Percentiles rank a stretch among this genome's conserved stretches.
phyloP scores from a whole-genome alignment of 371 early-diverging fungal genomes.

The Catenaria anguillulae region DNA sequence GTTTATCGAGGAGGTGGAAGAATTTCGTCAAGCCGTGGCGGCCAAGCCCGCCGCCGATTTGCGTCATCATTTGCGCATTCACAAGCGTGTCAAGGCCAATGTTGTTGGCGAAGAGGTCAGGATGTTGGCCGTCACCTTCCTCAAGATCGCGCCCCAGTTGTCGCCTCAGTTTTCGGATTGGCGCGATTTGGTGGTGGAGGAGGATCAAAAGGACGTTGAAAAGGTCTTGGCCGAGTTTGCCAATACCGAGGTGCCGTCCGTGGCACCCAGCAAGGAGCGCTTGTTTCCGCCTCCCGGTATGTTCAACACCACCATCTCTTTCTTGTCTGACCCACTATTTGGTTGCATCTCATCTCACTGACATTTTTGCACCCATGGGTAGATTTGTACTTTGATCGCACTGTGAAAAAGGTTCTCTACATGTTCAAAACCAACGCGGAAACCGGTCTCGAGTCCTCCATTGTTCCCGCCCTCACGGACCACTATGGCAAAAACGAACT shows the following conservation, averaged over 20 bases:
- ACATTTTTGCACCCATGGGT: not conserved
- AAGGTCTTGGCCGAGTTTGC: constrained; percentile 35
- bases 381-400: constrained; percentile 38
- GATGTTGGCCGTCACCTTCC: constrained; percentile 51
- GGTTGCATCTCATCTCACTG: not conserved
- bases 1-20: constrained; percentile 74
- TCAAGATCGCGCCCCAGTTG: constrained; percentile 45
- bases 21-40: constrained; percentile 65
- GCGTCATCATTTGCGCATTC: constrained; percentile 55
- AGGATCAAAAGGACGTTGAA: constrained; percentile 57
- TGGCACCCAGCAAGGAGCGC: constrained; percentile 16
- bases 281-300: constrained; percentile 24
- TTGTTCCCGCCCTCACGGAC: constrained; percentile 31
- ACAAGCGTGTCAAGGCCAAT: constrained; percentile 46
- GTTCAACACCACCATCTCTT: not conserved
- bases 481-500: constrained; percentile 65
- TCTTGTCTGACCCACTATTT: not conserved
- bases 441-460: constrained; percentile 43
- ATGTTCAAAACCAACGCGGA: constrained; percentile 64
- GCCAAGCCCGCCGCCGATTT: constrained; percentile 58
- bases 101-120: constrained; percentile 40
- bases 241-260: constrained; percentile 12
- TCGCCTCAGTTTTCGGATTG: constrained; percentile 66
- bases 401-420: constrained; percentile 48
- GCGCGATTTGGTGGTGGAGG: constrained; percentile 67